phyloP scores from a whole-genome alignment of 1,139 yeast species.

The Suhomyces wounanorum region DNA sequence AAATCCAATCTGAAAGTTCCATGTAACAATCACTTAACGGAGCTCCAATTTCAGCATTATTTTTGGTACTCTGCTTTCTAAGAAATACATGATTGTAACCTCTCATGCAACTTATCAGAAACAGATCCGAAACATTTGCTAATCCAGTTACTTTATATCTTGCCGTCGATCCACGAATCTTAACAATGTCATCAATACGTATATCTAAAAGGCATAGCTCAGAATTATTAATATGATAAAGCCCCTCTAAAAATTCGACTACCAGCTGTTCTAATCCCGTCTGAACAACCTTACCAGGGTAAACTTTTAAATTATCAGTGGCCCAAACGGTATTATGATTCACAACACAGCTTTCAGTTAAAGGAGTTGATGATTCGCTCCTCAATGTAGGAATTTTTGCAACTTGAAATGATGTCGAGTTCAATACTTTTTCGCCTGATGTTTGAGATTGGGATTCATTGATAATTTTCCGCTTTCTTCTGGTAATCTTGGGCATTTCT shows the following conservation, averaged over 20 bases:
- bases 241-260: constrained; percentile 38
- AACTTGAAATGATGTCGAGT: background rate
- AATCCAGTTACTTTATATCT: constrained; percentile 51
- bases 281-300: constrained; percentile 31
- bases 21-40: constrained; percentile 27
- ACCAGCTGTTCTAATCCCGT: constrained; percentile 28
- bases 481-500: constrained; percentile 5
- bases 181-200: constrained; percentile 37
- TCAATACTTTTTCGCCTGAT: background rate
- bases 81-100: constrained; percentile 56
- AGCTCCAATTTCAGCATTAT: constrained; percentile 16
- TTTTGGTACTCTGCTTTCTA: constrained; percentile 24
- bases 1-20: constrained; percentile 45
- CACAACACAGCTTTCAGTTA: constrained; percentile 23
- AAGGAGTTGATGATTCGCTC: constrained; percentile 22
- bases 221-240: constrained; percentile 27
- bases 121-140: constrained; percentile 15
- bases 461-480: constrained; percentile 11
- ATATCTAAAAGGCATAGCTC: constrained; percentile 39
- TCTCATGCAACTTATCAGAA: constrained; percentile 50
- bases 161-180: constrained; percentile 20
- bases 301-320: constrained; percentile 36
- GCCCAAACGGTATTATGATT: constrained; percentile 40
- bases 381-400: constrained; percentile 17
- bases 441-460: constrained; percentile 11